phyloP scores from a whole-genome alignment of 2,329 filamentous ascomycete species.

The Reticulascus tulasneorum region DNA sequence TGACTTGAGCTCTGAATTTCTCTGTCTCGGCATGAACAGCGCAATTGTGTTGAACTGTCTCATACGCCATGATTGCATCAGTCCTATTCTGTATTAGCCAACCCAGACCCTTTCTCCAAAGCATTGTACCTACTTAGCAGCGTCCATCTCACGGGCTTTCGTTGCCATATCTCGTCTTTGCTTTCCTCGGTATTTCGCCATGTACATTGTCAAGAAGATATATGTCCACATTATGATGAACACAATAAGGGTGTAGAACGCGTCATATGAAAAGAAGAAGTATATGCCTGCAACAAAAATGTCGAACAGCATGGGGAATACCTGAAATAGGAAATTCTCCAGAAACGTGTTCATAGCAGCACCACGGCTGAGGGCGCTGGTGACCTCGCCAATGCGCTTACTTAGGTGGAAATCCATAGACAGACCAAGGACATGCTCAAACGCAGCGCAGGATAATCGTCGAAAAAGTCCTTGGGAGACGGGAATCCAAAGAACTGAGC shows the following conservation, averaged over 20 bases:
- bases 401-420: constrained; percentile 48
- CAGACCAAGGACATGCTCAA: constrained; percentile 42
- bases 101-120: no score
- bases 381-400: constrained; percentile 48
- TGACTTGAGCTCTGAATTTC: constrained; percentile 52
- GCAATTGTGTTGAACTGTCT: constrained; percentile 63
- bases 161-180: constrained; percentile 40
- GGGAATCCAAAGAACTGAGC: constrained; percentile 44
- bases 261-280: constrained; percentile 41
- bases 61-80: constrained; percentile 44
- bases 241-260: constrained; percentile 45
- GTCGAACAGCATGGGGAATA: constrained; percentile 48
- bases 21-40: constrained; percentile 56
- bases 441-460: constrained; percentile 38
- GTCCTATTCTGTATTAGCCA: no score
- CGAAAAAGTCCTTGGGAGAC: constrained; percentile 40
- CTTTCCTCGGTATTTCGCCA: constrained; percentile 41
- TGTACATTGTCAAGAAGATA: constrained; percentile 47
- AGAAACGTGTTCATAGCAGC: constrained; percentile 45
- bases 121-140: no score
- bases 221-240: constrained; percentile 46
- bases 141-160: constrained; percentile 42
- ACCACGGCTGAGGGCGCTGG: constrained; percentile 44
- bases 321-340: constrained; percentile 43
- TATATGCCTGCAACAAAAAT: constrained; percentile 43